Percentiles rank a stretch among this genome's conserved stretches.
These are phyloP conservation scores for Camellia lanceoleosa DNA, from an alignment of 148 eudicot genomes.

Conservation along the genomic window DNA sequence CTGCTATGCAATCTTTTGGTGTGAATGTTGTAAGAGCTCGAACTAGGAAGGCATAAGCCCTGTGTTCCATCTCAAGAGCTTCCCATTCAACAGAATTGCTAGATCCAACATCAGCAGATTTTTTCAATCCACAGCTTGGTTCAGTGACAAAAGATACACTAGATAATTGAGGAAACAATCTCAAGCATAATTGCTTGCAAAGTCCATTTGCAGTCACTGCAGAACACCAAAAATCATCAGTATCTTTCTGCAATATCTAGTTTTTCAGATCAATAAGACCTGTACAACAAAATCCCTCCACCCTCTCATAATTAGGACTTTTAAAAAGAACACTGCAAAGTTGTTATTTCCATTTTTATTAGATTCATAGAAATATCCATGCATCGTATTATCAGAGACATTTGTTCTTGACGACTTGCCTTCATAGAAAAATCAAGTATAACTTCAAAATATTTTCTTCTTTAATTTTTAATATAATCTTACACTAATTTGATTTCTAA, in stretches of 20 bases:
- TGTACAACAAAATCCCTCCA: background rate
- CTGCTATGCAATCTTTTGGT: slow-evolving; percentile 47
- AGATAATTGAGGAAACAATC: slow-evolving; percentile 56
- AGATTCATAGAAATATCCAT: too few species aligned
- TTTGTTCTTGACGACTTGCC: too few species aligned
- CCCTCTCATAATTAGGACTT: background rate
- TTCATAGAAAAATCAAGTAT: too few species aligned
- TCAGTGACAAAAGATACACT: slow-evolving; percentile 35
- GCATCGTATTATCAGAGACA: too few species aligned
- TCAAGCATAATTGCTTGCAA: slow-evolving; percentile 63
- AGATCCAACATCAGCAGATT: slow-evolving; percentile 38
- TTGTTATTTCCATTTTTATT: background rate
- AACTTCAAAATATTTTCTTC: too few species aligned
- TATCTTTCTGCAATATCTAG: background rate
- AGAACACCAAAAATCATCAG: slow-evolving; percentile 17
- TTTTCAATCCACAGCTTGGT: slow-evolving; percentile 14
- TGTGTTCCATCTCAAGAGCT: slow-evolving; percentile 49
- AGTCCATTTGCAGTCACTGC: slow-evolving; percentile 70
- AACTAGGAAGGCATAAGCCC: slow-evolving; percentile 50
- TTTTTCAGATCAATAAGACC: background rate
- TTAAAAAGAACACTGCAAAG: background rate
- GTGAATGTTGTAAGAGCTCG: slow-evolving; percentile 42
- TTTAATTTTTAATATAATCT: too few species aligned
- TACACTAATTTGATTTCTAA: too few species aligned
- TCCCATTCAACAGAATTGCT: slow-evolving; percentile 43